Conservation (phyloP, 345 rosid genomes). For the Adansonia digitata region DNA sequence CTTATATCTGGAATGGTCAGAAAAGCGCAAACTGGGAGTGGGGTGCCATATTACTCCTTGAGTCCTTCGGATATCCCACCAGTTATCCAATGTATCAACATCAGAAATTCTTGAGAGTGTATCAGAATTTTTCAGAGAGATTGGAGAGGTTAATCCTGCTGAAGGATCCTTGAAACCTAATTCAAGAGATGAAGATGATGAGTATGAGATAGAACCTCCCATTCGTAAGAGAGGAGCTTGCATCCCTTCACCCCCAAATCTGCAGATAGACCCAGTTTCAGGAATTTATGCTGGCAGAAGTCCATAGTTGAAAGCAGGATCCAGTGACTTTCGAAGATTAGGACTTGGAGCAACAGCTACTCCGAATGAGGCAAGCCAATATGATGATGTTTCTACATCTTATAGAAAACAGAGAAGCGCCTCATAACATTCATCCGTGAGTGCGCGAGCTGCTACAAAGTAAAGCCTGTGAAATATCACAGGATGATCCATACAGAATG, state of each 20-base stretch:
- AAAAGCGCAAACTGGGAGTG: slow-evolving; percentile 95
- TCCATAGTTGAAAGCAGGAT: slow-evolving; percentile 55
- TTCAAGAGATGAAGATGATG: slow-evolving; percentile 15
- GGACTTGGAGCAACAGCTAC: slow-evolving; percentile 27
- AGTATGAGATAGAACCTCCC: not conserved
- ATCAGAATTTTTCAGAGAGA: slow-evolving; percentile 83
- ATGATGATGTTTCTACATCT: slow-evolving; percentile 89
- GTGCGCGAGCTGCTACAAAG: slow-evolving; percentile 69
- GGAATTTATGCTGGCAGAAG: slow-evolving; percentile 83
- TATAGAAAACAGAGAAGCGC: slow-evolving; percentile 94
- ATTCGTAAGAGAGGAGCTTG: slow-evolving; percentile 15
- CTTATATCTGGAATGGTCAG: slow-evolving; percentile 98
- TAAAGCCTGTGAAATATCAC: slow-evolving; percentile 17
- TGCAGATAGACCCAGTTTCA: slow-evolving; percentile 80
- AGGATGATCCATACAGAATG: not conserved
- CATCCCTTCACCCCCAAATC: slow-evolving; percentile 84
- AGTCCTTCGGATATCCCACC: slow-evolving; percentile 94
- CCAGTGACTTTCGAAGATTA: slow-evolving; percentile 23
- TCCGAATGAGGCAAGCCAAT: slow-evolving; percentile 85
- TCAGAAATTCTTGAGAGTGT: slow-evolving; percentile 78
- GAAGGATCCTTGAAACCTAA: slow-evolving; percentile 9
- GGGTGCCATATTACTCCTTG: slow-evolving; percentile 95
- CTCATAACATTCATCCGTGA: slow-evolving; percentile 83
- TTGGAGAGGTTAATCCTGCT: slow-evolving; percentile 52
- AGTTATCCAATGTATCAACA: slow-evolving; percentile 51